Conservation (phyloP, 768 basidiomycete species). For the Tulasnella sp. region DNA sequence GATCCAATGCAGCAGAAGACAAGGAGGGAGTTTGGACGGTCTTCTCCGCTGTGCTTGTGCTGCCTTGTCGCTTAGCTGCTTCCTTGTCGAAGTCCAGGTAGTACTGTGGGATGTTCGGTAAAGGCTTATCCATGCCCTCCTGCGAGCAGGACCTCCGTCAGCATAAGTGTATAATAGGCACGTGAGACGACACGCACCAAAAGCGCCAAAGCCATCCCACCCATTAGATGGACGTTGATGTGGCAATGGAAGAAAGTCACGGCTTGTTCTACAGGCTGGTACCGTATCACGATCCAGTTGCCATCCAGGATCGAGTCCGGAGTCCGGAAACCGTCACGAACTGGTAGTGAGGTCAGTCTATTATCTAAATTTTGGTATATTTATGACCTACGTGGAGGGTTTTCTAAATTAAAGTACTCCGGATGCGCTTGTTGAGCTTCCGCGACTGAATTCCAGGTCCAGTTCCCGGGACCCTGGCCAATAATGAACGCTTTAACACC, state of each 20-base stretch:
- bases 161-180: not conserved
- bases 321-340: slow-evolving; percentile 7
- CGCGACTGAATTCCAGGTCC: slow-evolving; percentile 3
- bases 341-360: not conserved
- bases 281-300: not conserved
- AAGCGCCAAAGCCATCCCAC: slow-evolving; percentile 8
- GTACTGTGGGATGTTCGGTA: not conserved
- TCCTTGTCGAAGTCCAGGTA: not conserved
- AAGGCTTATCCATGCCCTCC: not conserved
- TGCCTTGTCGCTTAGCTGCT: not conserved
- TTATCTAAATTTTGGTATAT: not conserved
- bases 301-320: not conserved
- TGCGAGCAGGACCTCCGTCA: not conserved
- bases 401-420: not conserved
- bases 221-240: not conserved
- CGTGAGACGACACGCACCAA: not conserved
- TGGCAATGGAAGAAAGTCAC: slow-evolving; percentile 9
- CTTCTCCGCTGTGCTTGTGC: not conserved
- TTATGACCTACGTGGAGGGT: not conserved
- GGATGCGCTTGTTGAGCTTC: slow-evolving; percentile 1
- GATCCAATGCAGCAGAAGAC: no score
- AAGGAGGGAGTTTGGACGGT: no score
- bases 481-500: slow-evolving; percentile 4
- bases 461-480: not conserved
- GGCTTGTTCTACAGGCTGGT: not conserved